phyloP scores from a whole-genome alignment of 1,284 basidiomycete genomes.

The Malassezia equina region DNA sequence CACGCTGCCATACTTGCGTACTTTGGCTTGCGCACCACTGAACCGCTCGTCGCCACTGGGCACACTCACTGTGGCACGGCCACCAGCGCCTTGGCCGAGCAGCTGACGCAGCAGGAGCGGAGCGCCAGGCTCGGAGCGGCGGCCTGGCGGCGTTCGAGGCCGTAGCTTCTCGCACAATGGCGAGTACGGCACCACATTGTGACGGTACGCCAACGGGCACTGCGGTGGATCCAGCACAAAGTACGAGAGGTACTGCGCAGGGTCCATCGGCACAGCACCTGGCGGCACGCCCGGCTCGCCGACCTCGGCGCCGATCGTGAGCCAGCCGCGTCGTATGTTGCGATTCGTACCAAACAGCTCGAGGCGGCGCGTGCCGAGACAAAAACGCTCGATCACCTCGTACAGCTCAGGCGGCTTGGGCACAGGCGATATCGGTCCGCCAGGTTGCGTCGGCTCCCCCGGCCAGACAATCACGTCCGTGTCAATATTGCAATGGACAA shows the following conservation, averaged over 20 bases:
- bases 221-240: slow-evolving; percentile 36
- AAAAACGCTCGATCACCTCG: slow-evolving; percentile 92
- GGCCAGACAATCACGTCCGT: slow-evolving; percentile 96
- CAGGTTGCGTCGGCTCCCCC: slow-evolving; percentile 55
- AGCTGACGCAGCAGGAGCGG: slow-evolving; percentile 16
- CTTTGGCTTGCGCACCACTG: slow-evolving; percentile 37
- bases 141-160: slow-evolving; percentile 32
- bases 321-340: slow-evolving; percentile 76
- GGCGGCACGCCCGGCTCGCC: slow-evolving; percentile 27
- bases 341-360: slow-evolving; percentile 74
- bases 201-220: slow-evolving; percentile 28
- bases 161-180: slow-evolving; percentile 32
- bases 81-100: slow-evolving; percentile 40
- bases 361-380: slow-evolving; percentile 78
- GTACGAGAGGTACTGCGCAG: slow-evolving; percentile 28
- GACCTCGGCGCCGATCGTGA: slow-evolving; percentile 59
- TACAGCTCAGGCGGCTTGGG: slow-evolving; percentile 91
- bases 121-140: background rate
- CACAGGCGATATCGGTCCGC: slow-evolving; percentile 49
- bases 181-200: slow-evolving; percentile 33
- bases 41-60: slow-evolving; percentile 40
- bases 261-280: slow-evolving; percentile 16
- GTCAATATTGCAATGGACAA: slow-evolving; percentile 96
- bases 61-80: slow-evolving; percentile 30
- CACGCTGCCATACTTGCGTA: slow-evolving; percentile 15